Evolutionary conservation across 179 eudicot species (phyloP).

Genomic region (Beta macrorhiza): DNA sequence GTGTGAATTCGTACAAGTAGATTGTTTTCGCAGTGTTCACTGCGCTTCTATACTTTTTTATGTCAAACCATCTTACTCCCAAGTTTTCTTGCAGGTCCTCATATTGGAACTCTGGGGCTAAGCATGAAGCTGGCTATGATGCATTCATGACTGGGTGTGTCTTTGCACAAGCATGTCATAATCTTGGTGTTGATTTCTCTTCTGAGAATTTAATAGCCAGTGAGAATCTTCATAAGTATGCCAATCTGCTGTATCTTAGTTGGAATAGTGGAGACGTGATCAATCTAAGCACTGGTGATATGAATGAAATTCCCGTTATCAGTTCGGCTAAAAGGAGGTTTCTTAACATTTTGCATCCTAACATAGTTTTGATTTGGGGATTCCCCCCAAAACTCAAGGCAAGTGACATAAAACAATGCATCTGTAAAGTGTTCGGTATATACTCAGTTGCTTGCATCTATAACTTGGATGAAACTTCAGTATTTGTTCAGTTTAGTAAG

Average conservation of each 20-base stretch:
- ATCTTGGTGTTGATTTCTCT: conserved; percentile 50
- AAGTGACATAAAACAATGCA: conserved; percentile 54
- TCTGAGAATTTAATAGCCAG: conserved; percentile 31
- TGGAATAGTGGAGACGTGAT: conserved; percentile 78
- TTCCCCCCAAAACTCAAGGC: conserved; percentile 57
- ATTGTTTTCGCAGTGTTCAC: neutral
- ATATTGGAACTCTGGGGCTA: conserved; percentile 93
- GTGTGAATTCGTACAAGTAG: neutral
- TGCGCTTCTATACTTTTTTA: neutral
- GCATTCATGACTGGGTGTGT: conserved; percentile 99
- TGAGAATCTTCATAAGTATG: conserved; percentile 65
- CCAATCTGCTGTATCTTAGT: conserved; percentile 76
- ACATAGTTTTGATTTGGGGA: conserved; percentile 79
- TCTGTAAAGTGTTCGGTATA: conserved; percentile 65
- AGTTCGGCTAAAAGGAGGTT: conserved; percentile 30
- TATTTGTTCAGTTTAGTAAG: conserved; percentile 73
- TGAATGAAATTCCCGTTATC: conserved; percentile 35
- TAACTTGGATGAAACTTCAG: conserved; percentile 72
- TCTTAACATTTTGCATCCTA: conserved; percentile 43
- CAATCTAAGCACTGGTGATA: conserved; percentile 60
- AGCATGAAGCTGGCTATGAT: conserved; percentile 98
- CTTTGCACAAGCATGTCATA: conserved; percentile 78
- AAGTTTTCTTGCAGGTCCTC: conserved; percentile 57
- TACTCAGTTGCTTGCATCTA: conserved; percentile 57
- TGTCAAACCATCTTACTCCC: conserved; percentile 3